Base-by-base conservation (phyloP, 2,329 filamentous ascomycete species). In the Xylaria hypoxylon region DNA sequence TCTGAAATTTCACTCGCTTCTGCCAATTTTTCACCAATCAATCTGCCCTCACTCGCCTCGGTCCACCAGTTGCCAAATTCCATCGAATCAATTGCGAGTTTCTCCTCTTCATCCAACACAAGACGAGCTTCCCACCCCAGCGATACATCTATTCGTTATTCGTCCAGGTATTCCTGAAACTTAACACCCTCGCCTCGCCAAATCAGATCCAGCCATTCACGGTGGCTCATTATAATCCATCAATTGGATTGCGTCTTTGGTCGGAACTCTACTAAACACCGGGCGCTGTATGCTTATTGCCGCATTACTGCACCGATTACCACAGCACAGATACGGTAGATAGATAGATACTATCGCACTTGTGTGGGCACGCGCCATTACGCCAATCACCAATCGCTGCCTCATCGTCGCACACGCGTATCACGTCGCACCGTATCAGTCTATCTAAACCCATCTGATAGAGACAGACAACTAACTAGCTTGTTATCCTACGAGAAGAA, bases 21-120 rank as follows among this genome's bases (percentile, higher is more conserved):
- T 77, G 71, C 70, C 72, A 72, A 71, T 74, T 77, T 77, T 69
- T 77, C 75, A 74, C 76, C 76, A 78, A 78, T 77, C 76, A 78
- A 74, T 75, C 71, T 71, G 70, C 70, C 73, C 62, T 68, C 68
- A 45, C 64, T 65, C 60, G 62, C 65, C 73, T 77, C 62, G 75
- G 71, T 76, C 76, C 75, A 75, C 75, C 73, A 73, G 72, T 71
- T 72, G 69, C 55, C 68, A 74, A 72, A 74, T 73, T 72, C 65
- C 73, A 75, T 78, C 76, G 76, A 78, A 77, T 78, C 76, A 76
- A 67, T 77, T 74, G 74, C 73, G 52, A 70, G 68, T 66, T 59
- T 70, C 67, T 72, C 70, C 72, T 68, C 68, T 73, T 74, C 71
- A 70, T 74, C 74, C 74, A 76, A 73, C 73, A 71, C 71, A 68